Evolutionary conservation across 495 filamentous ascomycete genomes (phyloP).

Genomic region (Daldinia caldariorum): DNA sequence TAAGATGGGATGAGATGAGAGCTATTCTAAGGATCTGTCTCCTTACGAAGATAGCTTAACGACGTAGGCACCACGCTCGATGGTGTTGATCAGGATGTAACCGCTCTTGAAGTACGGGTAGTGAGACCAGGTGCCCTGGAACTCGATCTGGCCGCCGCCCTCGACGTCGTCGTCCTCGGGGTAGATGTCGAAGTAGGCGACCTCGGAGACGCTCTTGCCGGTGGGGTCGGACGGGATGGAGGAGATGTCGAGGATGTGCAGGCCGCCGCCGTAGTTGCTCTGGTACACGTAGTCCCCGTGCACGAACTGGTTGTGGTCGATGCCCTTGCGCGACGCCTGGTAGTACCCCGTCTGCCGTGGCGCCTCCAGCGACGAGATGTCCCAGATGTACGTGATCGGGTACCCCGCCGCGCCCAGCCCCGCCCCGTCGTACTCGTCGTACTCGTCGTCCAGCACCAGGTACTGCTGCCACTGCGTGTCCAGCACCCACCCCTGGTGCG

Average conservation of each 20-base stretch:
- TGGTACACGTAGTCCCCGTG: constrained; percentile 64
- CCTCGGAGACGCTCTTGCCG: constrained; percentile 60
- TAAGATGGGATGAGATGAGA: background rate
- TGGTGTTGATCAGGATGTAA: constrained; percentile 67
- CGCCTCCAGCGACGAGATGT: constrained; percentile 60
- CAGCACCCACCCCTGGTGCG: constrained; percentile 70
- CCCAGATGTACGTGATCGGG: constrained; percentile 67
- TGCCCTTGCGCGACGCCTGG: constrained; percentile 57
- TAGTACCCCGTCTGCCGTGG: constrained; percentile 66
- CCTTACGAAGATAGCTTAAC: constrained; percentile 51
- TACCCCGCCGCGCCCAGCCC: constrained; percentile 57
- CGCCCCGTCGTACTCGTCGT: constrained; percentile 62
- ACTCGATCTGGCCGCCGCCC: constrained; percentile 60
- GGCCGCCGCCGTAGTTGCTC: constrained; percentile 67
- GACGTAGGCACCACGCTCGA: constrained; percentile 67
- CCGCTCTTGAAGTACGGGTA: constrained; percentile 68
- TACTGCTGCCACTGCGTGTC: constrained; percentile 62
- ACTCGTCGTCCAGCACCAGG: constrained; percentile 69
- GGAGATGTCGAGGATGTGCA: constrained; percentile 65
- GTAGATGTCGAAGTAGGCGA: constrained; percentile 68
- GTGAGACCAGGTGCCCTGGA: constrained; percentile 66
- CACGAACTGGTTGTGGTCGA: constrained; percentile 73
- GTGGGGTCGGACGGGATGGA: constrained; percentile 64
- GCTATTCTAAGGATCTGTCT: background rate
- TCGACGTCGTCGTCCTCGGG: constrained; percentile 64